These are phyloP conservation scores for Myrmaecium sp. DNA, from an alignment of 2,329 filamentous ascomycete species.

Conservation along the genomic window DNA sequence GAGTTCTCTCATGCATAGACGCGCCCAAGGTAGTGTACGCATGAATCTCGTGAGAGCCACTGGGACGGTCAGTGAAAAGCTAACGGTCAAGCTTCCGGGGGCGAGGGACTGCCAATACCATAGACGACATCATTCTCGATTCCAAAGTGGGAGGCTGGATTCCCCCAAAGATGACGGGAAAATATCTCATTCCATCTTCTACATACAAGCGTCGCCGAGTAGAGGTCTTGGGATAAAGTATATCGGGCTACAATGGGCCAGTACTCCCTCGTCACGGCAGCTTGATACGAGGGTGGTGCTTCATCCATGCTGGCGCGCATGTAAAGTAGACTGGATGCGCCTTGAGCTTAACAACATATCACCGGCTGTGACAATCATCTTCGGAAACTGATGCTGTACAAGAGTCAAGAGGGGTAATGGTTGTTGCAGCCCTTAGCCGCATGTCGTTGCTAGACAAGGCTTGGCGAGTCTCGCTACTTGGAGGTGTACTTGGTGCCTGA, in stretches of 20 bases:
- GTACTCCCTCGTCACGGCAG: conserved; percentile 35
- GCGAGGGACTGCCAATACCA: conserved; percentile 15
- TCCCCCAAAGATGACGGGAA: conserved; percentile 42
- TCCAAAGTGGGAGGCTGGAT: conserved; percentile 45
- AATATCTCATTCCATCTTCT: conserved; percentile 42
- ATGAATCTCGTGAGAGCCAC: conserved; percentile 43
- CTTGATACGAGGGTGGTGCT: conserved; percentile 42
- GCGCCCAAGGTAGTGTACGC: conserved; percentile 36
- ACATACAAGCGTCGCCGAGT: conserved; percentile 38
- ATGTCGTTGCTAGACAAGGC: too few species aligned
- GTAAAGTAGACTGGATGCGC: too few species aligned
- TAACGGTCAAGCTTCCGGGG: neutral
- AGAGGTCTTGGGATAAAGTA: conserved; percentile 38
- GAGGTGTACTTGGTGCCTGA: too few species aligned
- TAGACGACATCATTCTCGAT: conserved; percentile 43
- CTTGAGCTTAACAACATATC: too few species aligned
- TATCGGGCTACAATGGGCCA: conserved; percentile 41
- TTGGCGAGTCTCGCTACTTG: too few species aligned
- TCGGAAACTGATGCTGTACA: too few species aligned
- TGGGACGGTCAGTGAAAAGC: conserved; percentile 8
- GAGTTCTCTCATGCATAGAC: conserved; percentile 34
- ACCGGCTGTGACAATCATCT: too few species aligned
- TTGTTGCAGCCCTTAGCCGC: too few species aligned
- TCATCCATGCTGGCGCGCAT: conserved; percentile 35
- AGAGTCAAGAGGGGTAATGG: too few species aligned